Conservation (phyloP, 768 basidiomycete species). For the Mycena latifolia region DNA sequence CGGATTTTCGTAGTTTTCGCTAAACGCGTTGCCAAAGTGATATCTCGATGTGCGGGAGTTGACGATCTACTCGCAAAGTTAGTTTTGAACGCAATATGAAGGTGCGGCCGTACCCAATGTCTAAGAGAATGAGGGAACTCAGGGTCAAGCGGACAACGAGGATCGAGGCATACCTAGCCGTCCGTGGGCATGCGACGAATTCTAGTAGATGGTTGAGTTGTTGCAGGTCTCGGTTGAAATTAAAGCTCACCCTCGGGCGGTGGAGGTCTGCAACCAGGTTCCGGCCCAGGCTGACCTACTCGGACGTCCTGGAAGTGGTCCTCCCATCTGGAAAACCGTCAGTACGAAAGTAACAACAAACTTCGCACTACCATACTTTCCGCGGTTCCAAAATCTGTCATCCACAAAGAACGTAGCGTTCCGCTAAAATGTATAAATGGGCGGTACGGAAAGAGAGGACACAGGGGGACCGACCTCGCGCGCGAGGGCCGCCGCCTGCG, state of each 20-base stretch:
- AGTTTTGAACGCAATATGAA: not conserved
- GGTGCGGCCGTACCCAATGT: slow-evolving; percentile 66
- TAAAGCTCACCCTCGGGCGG: slow-evolving; percentile 67
- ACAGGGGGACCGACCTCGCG: slow-evolving; percentile 61
- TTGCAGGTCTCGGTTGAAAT: slow-evolving; percentile 3
- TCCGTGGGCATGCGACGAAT: slow-evolving; percentile 78
- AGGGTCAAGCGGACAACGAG: slow-evolving; percentile 19
- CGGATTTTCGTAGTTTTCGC: slow-evolving; percentile 73
- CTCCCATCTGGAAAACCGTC: slow-evolving; percentile 61
- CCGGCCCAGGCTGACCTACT: slow-evolving; percentile 67
- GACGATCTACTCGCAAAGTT: slow-evolving; percentile 57
- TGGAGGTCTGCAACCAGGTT: slow-evolving; percentile 72
- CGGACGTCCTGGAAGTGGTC: slow-evolving; percentile 74
- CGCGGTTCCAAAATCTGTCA: slow-evolving; percentile 81
- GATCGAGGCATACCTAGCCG: slow-evolving; percentile 63
- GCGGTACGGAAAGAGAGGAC: slow-evolving; percentile 1
- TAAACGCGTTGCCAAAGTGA: slow-evolving; percentile 70
- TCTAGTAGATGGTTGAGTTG: slow-evolving; percentile 52
- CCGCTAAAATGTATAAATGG: slow-evolving; percentile 50
- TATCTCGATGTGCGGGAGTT: slow-evolving; percentile 75
- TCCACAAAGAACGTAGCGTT: slow-evolving; percentile 77
- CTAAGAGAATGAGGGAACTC: slow-evolving; percentile 46
- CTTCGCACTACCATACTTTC: slow-evolving; percentile 59
- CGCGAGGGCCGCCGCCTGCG: slow-evolving; percentile 75
- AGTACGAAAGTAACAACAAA: not conserved